These are phyloP conservation scores for Piper longum DNA, from an alignment of 164 flowering plant genomes.

Conservation along the genomic window DNA sequence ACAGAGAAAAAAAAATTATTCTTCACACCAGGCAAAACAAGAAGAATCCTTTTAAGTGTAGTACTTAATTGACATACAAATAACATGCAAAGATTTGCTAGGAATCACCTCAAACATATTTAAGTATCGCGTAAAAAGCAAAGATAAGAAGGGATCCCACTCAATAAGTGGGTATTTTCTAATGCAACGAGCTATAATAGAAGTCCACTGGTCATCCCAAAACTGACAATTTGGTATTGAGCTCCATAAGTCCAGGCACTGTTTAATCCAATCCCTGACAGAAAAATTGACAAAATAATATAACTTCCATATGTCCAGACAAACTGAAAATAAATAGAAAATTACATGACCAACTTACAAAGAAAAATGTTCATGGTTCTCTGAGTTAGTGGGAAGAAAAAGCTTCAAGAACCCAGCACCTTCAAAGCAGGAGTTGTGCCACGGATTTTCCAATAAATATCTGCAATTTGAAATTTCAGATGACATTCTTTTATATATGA, in stretches of 20 bases:
- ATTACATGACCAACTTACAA: conserved; percentile 30
- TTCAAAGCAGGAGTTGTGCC: conserved; percentile 94
- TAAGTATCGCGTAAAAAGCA: conserved; percentile 58
- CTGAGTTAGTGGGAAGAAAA: conserved; percentile 84
- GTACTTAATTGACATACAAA: background rate
- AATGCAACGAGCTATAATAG: conserved; percentile 64
- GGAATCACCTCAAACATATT: conserved; percentile 86
- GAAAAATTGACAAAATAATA: background rate
- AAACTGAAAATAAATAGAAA: background rate
- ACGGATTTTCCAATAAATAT: conserved; percentile 76
- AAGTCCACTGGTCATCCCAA: conserved; percentile 95
- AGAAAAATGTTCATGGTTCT: conserved; percentile 73
- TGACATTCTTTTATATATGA: background rate
- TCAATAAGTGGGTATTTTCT: conserved; percentile 45
- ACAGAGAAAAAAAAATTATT: too few relatives aligned
- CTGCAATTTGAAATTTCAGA: conserved; percentile 23
- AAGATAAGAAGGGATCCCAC: conserved; percentile 68
- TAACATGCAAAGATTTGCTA: background rate
- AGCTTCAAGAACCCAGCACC: conserved; percentile 87
- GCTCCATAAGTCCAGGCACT: conserved; percentile 60
- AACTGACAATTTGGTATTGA: conserved; percentile 82
- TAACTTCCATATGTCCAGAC: too few relatives aligned
- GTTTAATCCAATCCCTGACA: conserved; percentile 55
- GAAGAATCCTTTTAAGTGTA: background rate
- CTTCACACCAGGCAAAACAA: background rate